These are phyloP conservation scores for Immersiella caudata DNA, from an alignment of 495 filamentous ascomycete genomes.

Conservation along the genomic window DNA sequence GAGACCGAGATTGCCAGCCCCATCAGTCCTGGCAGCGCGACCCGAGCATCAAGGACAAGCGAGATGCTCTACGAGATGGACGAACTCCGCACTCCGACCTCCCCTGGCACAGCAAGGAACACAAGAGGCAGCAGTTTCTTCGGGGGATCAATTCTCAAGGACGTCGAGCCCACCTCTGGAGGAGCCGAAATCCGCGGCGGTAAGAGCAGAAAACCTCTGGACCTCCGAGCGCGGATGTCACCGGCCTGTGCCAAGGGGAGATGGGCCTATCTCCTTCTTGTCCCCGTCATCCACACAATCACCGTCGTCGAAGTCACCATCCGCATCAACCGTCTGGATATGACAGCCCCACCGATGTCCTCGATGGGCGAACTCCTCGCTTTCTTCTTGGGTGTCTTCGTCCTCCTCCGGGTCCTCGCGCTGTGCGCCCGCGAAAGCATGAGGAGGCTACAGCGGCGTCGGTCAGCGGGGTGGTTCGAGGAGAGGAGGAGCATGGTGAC, in stretches of 20 bases:
- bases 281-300: constrained; percentile 16
- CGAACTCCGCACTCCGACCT: constrained; percentile 6
- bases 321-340: constrained; percentile 22
- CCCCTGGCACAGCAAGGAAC: background rate
- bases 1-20: constrained; percentile 6
- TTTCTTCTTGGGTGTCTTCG: constrained; percentile 18
- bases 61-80: constrained; percentile 18
- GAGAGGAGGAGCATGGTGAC: constrained; percentile 16
- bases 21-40: background rate
- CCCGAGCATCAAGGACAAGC: constrained; percentile 16
- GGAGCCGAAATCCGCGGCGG: constrained; percentile 8
- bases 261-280: constrained; percentile 6
- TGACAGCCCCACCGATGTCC: constrained; percentile 19
- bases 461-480: constrained; percentile 1
- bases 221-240: background rate
- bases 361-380: constrained; percentile 22
- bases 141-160: background rate
- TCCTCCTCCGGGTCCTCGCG: constrained; percentile 15
- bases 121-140: constrained; percentile 4
- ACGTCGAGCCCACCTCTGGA: background rate
- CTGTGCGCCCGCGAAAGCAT: constrained; percentile 2
- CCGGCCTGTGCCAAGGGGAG: background rate
- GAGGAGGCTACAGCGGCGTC: background rate
- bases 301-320: constrained; percentile 26
- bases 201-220: background rate